Evolutionary conservation across 257 asterid species (phyloP), one percentile per base, ranked within the genome.

Genomic region (Nemophila menziesii): DNA sequence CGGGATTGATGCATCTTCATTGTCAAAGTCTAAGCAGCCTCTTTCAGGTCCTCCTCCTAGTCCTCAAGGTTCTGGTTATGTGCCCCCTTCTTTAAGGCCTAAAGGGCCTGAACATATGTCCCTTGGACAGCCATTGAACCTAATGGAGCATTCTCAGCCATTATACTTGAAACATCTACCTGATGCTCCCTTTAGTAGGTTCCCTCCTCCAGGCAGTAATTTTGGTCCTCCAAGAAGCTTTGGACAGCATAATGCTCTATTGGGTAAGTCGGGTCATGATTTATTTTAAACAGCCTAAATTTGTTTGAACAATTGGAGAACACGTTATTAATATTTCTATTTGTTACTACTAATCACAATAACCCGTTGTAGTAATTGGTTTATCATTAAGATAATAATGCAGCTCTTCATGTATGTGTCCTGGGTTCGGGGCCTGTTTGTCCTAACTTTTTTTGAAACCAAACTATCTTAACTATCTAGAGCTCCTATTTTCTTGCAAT

Each of bases 211-310:
- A 33, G 66, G 70, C 34, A 73, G 72, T 62, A 54, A 67, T 62
- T 61, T 72, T 27, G 76, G 72, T 47, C 63, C 62, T 46, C 67
- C 57, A n/a, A 60, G 70, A 51, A 50, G 52, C 26, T 67, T 61
- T 39, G 76, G 53, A 24, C 43, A 56, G 16, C 73, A 56, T 16
- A 48, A 63, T 21, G n/a, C n/a, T n/a, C n/a, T n/a, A n/a, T n/a
- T n/a, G n/a, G n/a, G n/a, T n/a, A n/a, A n/a, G n/a, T n/a, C n/a
- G n/a, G n/a, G n/a, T n/a, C n/a, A n/a, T n/a, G n/a, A n/a, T n/a
- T n/a, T n/a, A n/a, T n/a, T n/a, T n/a, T n/a, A n/a, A n/a, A n/a
- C n/a, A n/a, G n/a, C n/a, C n/a, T n/a, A n/a, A n/a, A n/a, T n/a
- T n/a, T n/a, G n/a, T n/a, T n/a, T n/a, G n/a, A n/a, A n/a, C n/a